Percentiles rank a stretch among this genome's conserved stretches.
Conservation (phyloP, 192 early-diverging fungal species). For the Linnemannia hyalina region DNA sequence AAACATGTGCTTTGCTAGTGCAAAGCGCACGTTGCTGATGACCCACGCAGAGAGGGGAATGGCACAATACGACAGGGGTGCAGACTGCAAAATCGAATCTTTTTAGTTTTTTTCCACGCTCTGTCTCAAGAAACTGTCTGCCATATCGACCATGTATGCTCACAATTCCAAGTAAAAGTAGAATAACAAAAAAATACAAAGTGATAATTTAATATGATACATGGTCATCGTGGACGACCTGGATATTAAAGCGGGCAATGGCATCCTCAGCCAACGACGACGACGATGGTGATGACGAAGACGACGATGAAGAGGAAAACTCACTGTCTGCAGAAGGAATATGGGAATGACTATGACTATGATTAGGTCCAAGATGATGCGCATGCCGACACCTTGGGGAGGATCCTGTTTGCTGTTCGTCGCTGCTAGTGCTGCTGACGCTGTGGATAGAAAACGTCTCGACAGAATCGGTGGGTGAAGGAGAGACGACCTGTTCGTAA, state of each 20-base stretch:
- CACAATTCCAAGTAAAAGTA: background rate
- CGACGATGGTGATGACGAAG: background rate
- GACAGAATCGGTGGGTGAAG: background rate
- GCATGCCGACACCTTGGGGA: background rate
- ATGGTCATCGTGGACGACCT: constrained; percentile 5
- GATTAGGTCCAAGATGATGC: background rate
- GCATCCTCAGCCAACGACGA: background rate
- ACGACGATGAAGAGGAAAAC: background rate
- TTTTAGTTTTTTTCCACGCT: no score
- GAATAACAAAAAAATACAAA: background rate
- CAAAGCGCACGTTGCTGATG: no score
- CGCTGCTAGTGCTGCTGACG: background rate
- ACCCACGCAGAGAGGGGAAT: no score
- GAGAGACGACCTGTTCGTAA: constrained; percentile 27
- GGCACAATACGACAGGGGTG: no score
- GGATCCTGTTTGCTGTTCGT: background rate
- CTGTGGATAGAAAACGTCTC: background rate
- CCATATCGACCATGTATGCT: no score
- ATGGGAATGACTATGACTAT: background rate
- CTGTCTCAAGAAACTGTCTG: no score
- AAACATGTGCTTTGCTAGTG: no score
- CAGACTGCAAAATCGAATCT: no score
- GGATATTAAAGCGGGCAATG: constrained; percentile 3
- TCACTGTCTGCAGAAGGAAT: background rate
- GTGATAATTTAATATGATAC: background rate